Percentiles rank a stretch among this genome's conserved stretches.
phyloP scores from a whole-genome alignment of 305 asterid species.

The Rubia tinctorum region DNA sequence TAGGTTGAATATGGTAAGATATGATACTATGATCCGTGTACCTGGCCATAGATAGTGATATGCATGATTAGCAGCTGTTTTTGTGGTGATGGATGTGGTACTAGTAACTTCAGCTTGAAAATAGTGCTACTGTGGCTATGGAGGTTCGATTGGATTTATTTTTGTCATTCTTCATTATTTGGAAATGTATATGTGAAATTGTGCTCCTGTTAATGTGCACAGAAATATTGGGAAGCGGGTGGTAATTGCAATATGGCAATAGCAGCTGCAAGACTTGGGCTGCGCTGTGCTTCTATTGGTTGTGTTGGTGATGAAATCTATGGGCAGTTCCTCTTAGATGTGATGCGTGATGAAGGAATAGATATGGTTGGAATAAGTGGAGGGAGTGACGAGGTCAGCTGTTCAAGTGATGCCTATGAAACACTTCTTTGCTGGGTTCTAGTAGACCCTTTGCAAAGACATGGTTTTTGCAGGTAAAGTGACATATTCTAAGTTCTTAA shows the following conservation, averaged over 20 bases:
- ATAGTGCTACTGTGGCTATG: neutral
- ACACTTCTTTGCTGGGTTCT: slow-evolving; percentile 95
- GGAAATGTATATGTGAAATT: neutral
- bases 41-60: neutral
- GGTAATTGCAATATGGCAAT: slow-evolving; percentile 97
- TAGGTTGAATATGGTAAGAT: neutral
- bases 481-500: neutral
- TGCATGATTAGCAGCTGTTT: neutral
- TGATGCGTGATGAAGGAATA: slow-evolving; percentile 73
- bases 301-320: slow-evolving; percentile 81
- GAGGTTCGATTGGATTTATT: too few species aligned
- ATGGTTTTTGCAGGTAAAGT: slow-evolving; percentile 87
- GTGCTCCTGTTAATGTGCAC: neutral
- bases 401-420: slow-evolving; percentile 37
- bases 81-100: neutral
- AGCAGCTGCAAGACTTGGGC: slow-evolving; percentile 97
- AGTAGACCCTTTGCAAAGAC: slow-evolving; percentile 88
- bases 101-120: neutral
- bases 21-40: neutral
- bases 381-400: slow-evolving; percentile 37
- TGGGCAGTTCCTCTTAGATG: slow-evolving; percentile 77
- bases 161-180: neutral
- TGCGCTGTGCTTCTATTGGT: slow-evolving; percentile 60
- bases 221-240: slow-evolving; percentile 98
- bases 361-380: slow-evolving; percentile 59